Evolutionary conservation across 345 rosid species (phyloP).

Genomic region (Acer campestre): DNA sequence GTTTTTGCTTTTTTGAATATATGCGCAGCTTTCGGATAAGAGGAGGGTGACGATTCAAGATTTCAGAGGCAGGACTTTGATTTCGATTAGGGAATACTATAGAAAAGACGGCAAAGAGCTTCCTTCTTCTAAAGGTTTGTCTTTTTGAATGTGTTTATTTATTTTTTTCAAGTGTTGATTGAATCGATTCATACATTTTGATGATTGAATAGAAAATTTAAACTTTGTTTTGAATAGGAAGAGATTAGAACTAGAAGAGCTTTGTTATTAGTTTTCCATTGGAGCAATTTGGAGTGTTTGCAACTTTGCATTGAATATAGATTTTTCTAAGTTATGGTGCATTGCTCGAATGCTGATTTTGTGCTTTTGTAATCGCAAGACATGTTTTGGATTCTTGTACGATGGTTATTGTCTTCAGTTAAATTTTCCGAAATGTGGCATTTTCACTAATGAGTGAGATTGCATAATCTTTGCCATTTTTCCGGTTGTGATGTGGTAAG

Average conservation of each 20-base stretch:
- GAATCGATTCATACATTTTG: not conserved
- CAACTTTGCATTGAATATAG: not conserved
- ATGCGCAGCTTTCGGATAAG: constrained; percentile 60
- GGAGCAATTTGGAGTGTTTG: not conserved
- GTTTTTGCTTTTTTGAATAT: not conserved
- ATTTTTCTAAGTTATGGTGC: too few species aligned
- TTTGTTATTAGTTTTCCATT: too few species aligned
- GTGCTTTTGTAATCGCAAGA: not conserved
- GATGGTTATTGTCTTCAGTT: not conserved
- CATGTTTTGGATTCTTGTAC: not conserved
- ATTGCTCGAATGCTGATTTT: not conserved
- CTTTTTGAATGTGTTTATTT: not conserved
- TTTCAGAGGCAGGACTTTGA: constrained; percentile 71
- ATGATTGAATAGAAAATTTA: too few species aligned
- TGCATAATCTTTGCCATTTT: not conserved
- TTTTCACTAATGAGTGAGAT: not conserved
- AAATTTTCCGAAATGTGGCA: not conserved
- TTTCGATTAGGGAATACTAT: constrained; percentile 86
- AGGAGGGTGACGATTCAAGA: constrained; percentile 89
- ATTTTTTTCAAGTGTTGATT: not conserved
- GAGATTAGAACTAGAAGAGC: too few species aligned
- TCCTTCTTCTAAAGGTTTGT: constrained; percentile 77
- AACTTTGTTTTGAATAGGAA: not conserved
- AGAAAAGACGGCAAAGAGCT: constrained; percentile 83
- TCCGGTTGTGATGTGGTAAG: not conserved